Base-by-base conservation (phyloP, 2,329 filamentous ascomycete species). In the Fonsecaea multimorphosa region DNA sequence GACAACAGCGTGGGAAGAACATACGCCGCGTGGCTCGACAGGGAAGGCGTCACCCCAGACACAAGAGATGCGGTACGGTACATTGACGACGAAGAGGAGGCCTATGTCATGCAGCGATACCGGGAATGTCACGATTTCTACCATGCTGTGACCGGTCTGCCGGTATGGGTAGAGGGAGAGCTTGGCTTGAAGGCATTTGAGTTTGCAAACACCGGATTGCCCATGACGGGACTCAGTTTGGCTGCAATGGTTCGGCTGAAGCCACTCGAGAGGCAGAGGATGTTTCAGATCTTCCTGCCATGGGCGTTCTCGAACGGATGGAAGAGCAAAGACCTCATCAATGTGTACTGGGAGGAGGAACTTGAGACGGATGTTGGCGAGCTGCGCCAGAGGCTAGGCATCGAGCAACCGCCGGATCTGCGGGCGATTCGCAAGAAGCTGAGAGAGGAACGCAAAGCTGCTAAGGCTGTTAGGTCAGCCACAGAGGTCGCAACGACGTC, bases 81-180 rank as follows among this genome's bases (percentile, higher is more conserved):
- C 80, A 93, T 99, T 68, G 93, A 98, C 78, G 89, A 98, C 75
- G 89, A 91, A 72, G 95, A 99, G 79, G 96, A 93, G 77, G 95
- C 95, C 38, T 99, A 98, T 81, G 95, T 98, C 19, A 96, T 99
- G 91, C 95, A 98, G 82, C 88, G 95, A 61, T 99, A 99, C 79
- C 89, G 95, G 68, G 95, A 99, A 79, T 96, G 91, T 71, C 95
- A 99, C 78, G 95, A 99, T 77, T 97, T 99, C 79, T 97, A 96
- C 81, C 95, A 99, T 78, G 94, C 95, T 0, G 83, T 99, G 59
- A 97, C 93, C 0, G 94, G 94, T 0, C 80, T 99, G 55, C 95
- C 95, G 0, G 87, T 96, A 49, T 90, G 97, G 69, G 86, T 93
- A n/a, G 95, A 99, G 81, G 95, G 95, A 29, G 95, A 99, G 82